Percentiles rank a stretch among this genome's conserved stretches.
Conservation (phyloP, 2,329 filamentous ascomycete genomes). For the Dichotomopilus funicola region DNA sequence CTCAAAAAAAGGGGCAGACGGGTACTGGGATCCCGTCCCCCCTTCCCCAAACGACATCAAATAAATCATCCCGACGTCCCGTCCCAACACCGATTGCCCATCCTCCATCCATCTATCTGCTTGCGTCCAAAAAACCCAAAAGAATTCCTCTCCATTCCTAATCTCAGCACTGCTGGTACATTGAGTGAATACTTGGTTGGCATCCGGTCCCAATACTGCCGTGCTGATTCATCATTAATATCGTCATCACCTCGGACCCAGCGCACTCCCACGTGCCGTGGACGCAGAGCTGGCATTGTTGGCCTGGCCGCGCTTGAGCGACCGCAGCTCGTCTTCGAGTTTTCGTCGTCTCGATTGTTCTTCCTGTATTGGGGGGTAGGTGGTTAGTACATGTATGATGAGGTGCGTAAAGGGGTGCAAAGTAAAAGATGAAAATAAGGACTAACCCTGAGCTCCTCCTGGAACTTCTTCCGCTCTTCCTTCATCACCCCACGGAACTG, state of each 20-base stretch:
- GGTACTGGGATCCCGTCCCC: too few relatives aligned
- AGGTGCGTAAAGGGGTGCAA: neutral
- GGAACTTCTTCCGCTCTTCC: conserved; percentile 51
- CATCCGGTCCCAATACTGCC: too few relatives aligned
- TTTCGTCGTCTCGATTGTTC: conserved; percentile 43
- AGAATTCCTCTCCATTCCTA: too few relatives aligned
- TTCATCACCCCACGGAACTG: conserved; percentile 51
- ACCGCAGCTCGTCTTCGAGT: conserved; percentile 45
- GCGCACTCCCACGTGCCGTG: conserved; percentile 40
- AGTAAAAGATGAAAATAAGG: neutral
- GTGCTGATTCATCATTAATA: neutral
- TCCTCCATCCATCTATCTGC: too few relatives aligned
- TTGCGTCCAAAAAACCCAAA: too few relatives aligned
- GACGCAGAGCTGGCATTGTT: neutral
- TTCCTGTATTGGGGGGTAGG: conserved; percentile 32
- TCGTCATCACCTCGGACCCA: conserved; percentile 18
- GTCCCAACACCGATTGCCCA: too few relatives aligned
- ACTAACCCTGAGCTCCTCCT: conserved; percentile 47
- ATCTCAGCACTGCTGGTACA: too few relatives aligned
- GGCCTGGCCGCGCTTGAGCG: conserved; percentile 32
- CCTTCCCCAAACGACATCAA: too few relatives aligned
- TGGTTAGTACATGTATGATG: conserved; percentile 6
- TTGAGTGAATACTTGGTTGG: too few relatives aligned
- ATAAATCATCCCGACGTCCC: too few relatives aligned
- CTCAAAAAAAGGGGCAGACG: too few relatives aligned